A percentile compares a stretch with the other conserved stretches of the same genome.
Conservation (phyloP, 768 basidiomycete species). For the Hypsizygus marmoreus region DNA sequence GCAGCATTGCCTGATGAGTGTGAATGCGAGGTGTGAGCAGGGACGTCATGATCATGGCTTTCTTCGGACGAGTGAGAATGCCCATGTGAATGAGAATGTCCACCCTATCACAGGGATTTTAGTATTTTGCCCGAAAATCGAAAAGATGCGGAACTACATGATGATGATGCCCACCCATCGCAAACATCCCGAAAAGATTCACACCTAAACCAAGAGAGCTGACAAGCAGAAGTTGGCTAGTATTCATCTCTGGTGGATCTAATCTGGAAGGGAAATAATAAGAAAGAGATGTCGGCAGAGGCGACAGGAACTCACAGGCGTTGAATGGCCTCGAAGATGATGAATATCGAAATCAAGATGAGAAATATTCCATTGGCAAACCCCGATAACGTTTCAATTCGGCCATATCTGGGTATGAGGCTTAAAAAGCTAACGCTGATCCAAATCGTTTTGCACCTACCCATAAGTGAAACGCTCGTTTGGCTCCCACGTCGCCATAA, state of each 20-base stretch:
- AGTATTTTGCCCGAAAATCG: background rate
- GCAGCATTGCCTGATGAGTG: conserved; percentile 23
- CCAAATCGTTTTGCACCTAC: conserved; percentile 41
- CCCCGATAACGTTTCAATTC: conserved; percentile 96
- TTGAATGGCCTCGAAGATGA: conserved; percentile 97
- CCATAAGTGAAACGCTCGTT: conserved; percentile 96
- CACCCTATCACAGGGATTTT: conserved; percentile 39
- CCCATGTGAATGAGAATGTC: conserved; percentile 58
- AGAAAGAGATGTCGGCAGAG: background rate
- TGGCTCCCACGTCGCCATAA: conserved; percentile 98
- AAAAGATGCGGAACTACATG: conserved; percentile 51
- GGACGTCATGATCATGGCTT: conserved; percentile 15
- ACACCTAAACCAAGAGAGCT: conserved; percentile 88
- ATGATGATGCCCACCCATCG: conserved; percentile 94
- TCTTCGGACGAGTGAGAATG: conserved; percentile 35
- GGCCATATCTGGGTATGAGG: conserved; percentile 68
- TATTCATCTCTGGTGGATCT: conserved; percentile 98
- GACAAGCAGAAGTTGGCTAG: conserved; percentile 86
- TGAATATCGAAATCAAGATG: conserved; percentile 94
- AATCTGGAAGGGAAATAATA: conserved; percentile 44
- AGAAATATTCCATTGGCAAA: conserved; percentile 97
- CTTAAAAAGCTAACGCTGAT: conserved; percentile 2
- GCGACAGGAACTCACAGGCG: conserved; percentile 61
- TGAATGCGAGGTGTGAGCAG: conserved; percentile 27
- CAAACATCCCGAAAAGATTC: conserved; percentile 98